Evolutionary conservation across 2,329 filamentous ascomycete species (phyloP).

Genomic region (Alternaria arbusti): DNA sequence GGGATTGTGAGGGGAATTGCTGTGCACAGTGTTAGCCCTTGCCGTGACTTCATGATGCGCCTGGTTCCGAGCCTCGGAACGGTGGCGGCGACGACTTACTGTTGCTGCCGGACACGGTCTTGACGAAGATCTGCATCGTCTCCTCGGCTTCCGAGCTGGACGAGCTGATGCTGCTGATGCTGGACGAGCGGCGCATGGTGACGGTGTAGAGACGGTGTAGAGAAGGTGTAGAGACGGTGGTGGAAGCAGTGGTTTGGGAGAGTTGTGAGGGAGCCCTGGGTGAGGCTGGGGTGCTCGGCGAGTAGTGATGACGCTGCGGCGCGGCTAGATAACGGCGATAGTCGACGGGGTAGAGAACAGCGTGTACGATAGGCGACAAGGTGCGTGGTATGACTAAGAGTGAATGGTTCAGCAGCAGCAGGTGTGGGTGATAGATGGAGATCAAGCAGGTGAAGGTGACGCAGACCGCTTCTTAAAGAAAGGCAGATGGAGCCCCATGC

Average conservation of each 20-base stretch:
- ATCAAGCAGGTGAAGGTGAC: constrained; percentile 11
- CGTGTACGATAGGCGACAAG: background rate
- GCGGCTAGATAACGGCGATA: constrained; percentile 19
- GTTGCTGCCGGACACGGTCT: constrained; percentile 61
- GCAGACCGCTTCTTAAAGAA: constrained; percentile 27
- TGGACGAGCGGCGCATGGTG: constrained; percentile 46
- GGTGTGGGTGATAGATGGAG: constrained; percentile 1
- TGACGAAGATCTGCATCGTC: constrained; percentile 68
- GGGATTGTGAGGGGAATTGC: constrained; percentile 65
- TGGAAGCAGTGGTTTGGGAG: constrained; percentile 8
- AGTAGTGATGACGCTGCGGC: constrained; percentile 17
- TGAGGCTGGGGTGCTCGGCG: constrained; percentile 3
- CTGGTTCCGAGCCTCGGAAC: constrained; percentile 24
- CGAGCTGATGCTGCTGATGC: constrained; percentile 53
- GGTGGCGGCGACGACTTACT: constrained; percentile 54
- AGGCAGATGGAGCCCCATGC: constrained; percentile 6
- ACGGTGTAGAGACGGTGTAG: constrained; percentile 17
- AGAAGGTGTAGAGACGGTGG: constrained; percentile 21
- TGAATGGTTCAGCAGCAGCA: background rate
- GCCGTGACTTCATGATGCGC: background rate
- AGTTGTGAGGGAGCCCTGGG: background rate
- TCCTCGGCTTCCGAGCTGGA: constrained; percentile 54
- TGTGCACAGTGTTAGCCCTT: constrained; percentile 40
- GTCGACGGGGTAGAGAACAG: background rate
- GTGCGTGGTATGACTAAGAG: background rate